Conservation (phyloP, 352 stramenopile species). For the Thalassiosira exigua region DNA sequence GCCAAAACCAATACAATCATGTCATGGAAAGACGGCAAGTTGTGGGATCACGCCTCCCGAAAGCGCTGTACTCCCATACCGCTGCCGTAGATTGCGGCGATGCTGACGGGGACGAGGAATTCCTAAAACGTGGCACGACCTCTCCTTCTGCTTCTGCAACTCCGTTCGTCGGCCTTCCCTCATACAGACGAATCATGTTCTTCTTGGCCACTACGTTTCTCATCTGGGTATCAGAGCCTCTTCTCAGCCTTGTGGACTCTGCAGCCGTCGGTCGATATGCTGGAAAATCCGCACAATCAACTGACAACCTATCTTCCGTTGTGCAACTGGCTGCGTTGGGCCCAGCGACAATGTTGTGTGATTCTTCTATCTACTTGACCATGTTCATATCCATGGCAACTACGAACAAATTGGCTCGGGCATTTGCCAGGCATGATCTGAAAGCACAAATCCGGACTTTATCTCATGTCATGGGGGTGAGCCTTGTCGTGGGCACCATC, state of each 20-base stretch:
- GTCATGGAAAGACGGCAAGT: no score
- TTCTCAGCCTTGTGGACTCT: slow-evolving; percentile 81
- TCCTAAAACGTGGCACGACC: not conserved
- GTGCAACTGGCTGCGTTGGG: slow-evolving; percentile 77
- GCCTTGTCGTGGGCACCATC: slow-evolving; percentile 37
- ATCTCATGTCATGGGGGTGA: slow-evolving; percentile 72
- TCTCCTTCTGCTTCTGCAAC: slow-evolving; percentile 2
- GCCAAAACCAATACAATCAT: no score
- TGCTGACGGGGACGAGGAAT: not conserved
- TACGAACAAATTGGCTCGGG: slow-evolving; percentile 77
- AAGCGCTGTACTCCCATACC: slow-evolving; percentile 1
- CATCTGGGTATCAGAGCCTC: slow-evolving; percentile 81
- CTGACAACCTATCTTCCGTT: slow-evolving; percentile 42
- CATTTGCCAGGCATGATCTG: slow-evolving; percentile 57
- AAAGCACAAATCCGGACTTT: slow-evolving; percentile 61
- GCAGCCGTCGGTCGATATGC: slow-evolving; percentile 70
- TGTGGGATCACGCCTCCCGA: no score
- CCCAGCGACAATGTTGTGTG: slow-evolving; percentile 81
- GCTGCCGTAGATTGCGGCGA: not conserved
- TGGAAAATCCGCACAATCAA: slow-evolving; percentile 1
- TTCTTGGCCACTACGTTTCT: slow-evolving; percentile 77
- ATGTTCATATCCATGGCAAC: slow-evolving; percentile 82
- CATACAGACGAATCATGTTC: slow-evolving; percentile 59
- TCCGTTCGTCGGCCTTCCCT: slow-evolving; percentile 52
- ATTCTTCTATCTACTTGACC: slow-evolving; percentile 74